Conservation (phyloP, 768 basidiomycete species). For the Kwoniella pini region DNA sequence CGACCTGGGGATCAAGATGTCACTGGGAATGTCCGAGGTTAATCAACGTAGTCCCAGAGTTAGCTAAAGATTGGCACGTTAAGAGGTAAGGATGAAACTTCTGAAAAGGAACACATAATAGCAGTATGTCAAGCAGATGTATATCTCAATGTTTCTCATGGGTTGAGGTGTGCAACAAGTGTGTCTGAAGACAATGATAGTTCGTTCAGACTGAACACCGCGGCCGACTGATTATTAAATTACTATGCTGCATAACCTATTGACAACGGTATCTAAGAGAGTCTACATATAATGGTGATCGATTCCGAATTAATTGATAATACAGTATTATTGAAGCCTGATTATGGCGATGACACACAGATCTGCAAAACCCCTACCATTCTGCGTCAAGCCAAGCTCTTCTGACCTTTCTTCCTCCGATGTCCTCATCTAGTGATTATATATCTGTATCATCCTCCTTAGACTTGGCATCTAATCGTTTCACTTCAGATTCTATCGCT, state of each 20-base stretch:
- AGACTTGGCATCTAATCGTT: slow-evolving; percentile 4
- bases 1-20: slow-evolving; percentile 38
- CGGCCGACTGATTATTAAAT: background rate
- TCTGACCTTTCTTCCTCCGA: background rate
- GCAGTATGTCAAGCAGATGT: no score
- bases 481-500: slow-evolving; percentile 72
- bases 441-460: background rate
- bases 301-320: background rate
- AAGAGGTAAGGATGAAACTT: no score
- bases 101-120: no score
- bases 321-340: background rate
- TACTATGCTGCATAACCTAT: slow-evolving; percentile 13
- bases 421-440: background rate
- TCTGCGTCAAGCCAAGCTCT: background rate
- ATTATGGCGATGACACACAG: background rate
- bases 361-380: background rate
- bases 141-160: no score
- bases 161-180: no score
- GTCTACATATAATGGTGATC: background rate
- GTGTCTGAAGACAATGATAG: no score
- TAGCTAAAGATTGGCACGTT: no score
- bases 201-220: no score
- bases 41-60: no score
- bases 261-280: slow-evolving; percentile 4
- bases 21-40: slow-evolving; percentile 21